Evolutionary conservation across 768 basidiomycete genomes (phyloP).

Genomic region (Trametes punicea): DNA sequence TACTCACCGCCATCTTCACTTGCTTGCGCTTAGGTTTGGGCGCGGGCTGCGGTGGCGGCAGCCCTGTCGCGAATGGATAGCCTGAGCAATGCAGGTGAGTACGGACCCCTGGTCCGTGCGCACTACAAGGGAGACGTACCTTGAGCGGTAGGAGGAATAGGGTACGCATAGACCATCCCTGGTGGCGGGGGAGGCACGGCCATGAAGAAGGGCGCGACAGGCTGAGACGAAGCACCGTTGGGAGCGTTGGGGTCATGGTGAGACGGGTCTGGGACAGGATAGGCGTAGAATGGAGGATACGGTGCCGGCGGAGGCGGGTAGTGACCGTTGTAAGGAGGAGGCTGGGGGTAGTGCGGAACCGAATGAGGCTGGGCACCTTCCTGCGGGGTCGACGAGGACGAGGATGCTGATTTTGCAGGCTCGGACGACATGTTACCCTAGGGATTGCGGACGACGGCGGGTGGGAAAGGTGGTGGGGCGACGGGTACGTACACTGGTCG

Average conservation of each 20-base stretch:
- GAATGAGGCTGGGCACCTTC: conserved; percentile 21
- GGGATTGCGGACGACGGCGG: neutral
- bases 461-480: neutral
- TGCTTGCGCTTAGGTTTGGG: conserved; percentile 48
- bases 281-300: conserved; percentile 29
- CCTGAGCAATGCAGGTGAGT: conserved; percentile 18
- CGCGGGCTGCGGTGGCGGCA: conserved; percentile 22
- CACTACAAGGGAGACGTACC: conserved; percentile 24
- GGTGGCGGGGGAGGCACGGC: conserved; percentile 36
- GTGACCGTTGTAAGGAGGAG: conserved; percentile 26
- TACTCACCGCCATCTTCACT: conserved; percentile 56
- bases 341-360: conserved; percentile 18
- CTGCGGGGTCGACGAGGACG: conserved; percentile 13
- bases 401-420: conserved; percentile 18
- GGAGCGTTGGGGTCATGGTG: conserved; percentile 33
- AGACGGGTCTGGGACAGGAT: conserved; percentile 27
- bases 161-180: conserved; percentile 44
- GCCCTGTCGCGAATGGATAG: conserved; percentile 28
- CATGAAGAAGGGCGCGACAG: conserved; percentile 38
- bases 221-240: conserved; percentile 26
- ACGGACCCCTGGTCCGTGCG: neutral
- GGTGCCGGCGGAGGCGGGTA: conserved; percentile 24
- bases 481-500: neutral
- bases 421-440: conserved; percentile 24
- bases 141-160: conserved; percentile 38